Evolutionary conservation across 495 filamentous ascomycete genomes (phyloP).

Genomic region (Penicillium nucicola): DNA sequence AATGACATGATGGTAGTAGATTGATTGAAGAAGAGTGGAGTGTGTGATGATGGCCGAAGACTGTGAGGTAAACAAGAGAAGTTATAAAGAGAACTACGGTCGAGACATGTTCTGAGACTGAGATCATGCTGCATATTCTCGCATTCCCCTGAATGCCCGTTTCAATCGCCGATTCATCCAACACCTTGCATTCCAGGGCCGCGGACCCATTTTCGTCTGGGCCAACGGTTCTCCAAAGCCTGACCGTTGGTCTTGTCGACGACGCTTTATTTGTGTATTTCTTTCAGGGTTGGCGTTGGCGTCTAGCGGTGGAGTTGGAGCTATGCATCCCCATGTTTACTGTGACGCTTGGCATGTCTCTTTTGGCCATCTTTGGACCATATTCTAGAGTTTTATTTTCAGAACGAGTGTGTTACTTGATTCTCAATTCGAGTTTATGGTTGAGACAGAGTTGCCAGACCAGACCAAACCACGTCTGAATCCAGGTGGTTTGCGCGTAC

Average conservation of each 20-base stretch:
- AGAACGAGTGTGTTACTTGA: too few relatives aligned
- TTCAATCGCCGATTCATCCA: conserved; percentile 8
- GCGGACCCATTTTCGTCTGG: not conserved
- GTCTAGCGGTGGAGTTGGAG: too few relatives aligned
- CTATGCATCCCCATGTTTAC: too few relatives aligned
- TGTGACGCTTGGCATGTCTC: too few relatives aligned
- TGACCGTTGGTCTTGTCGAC: not conserved
- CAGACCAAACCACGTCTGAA: too few relatives aligned
- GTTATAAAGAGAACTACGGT: not conserved
- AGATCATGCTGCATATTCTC: not conserved
- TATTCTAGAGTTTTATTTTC: too few relatives aligned
- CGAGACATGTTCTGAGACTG: not conserved
- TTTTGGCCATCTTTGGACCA: too few relatives aligned
- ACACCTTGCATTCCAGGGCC: conserved; percentile 2
- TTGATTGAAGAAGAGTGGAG: not conserved
- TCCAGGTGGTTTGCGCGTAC: too few relatives aligned
- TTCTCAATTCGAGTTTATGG: too few relatives aligned
- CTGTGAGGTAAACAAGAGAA: not conserved
- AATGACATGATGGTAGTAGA: conserved; percentile 12
- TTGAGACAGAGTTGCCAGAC: too few relatives aligned
- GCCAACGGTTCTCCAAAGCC: not conserved
- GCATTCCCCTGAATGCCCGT: not conserved
- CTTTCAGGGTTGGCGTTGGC: too few relatives aligned
- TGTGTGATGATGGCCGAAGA: not conserved
- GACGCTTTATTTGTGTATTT: too few relatives aligned